These are phyloP conservation scores for Ramaria rubella DNA, from an alignment of 768 basidiomycete genomes.

Conservation along the genomic window DNA sequence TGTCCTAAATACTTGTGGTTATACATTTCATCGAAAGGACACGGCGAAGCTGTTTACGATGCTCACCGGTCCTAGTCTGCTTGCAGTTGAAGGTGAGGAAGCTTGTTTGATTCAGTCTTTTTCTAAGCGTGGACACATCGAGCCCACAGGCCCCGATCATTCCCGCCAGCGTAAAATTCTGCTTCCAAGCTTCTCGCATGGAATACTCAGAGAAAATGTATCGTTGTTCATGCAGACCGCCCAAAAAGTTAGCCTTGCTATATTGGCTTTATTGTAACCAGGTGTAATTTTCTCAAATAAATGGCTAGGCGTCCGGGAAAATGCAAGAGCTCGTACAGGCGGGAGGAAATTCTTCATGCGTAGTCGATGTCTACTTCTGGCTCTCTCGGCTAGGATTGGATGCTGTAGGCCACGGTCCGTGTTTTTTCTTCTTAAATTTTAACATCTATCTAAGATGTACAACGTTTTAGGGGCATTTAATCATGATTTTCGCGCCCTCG, in stretches of 20 bases:
- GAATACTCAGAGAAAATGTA: constrained; percentile 21
- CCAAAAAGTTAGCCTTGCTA: constrained; percentile 7
- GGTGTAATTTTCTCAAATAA: background rate
- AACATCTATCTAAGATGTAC: background rate
- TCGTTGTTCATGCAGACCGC: constrained; percentile 21
- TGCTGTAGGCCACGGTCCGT: constrained; percentile 3
- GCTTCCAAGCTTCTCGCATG: constrained; percentile 22
- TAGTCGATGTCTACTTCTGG: constrained; percentile 5
- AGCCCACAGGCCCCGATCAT: constrained; percentile 18
- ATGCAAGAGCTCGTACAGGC: background rate
- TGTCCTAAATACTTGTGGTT: constrained; percentile 24
- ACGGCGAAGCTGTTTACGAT: background rate
- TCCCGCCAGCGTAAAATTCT: constrained; percentile 26
- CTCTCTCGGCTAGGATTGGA: constrained; percentile 5
- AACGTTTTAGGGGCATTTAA: background rate
- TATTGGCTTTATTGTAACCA: background rate
- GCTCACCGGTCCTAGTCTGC: constrained; percentile 18
- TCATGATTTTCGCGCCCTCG: background rate
- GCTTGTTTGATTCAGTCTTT: too few relatives aligned
- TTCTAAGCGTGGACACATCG: background rate
- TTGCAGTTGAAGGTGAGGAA: constrained; percentile 16
- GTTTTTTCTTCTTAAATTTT: background rate
- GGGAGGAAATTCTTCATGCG: background rate
- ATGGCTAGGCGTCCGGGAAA: background rate
- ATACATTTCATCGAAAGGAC: constrained; percentile 21